A percentile compares a stretch with the other conserved stretches of the same genome.
These are phyloP conservation scores for Scheffersomyces titani DNA, from an alignment of 1,139 yeast species.

Conservation along the genomic window DNA sequence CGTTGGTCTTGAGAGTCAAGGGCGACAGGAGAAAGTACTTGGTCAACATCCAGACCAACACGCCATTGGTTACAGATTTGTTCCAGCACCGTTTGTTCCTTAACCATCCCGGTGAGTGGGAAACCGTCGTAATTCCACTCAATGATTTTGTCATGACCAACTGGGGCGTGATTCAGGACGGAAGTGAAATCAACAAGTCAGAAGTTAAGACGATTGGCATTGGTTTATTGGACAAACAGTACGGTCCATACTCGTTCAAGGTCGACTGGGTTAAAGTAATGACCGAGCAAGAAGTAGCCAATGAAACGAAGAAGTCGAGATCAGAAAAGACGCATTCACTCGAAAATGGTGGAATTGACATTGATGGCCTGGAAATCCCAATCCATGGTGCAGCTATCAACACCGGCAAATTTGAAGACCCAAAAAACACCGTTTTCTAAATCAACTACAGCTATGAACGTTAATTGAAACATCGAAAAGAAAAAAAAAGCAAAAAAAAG, in stretches of 20 bases:
- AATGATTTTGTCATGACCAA: slow-evolving; percentile 81
- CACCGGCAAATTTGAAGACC: slow-evolving; percentile 28
- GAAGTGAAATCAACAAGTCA: slow-evolving; percentile 58
- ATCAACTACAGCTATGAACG: background rate
- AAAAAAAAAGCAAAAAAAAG: background rate
- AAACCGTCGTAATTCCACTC: slow-evolving; percentile 75
- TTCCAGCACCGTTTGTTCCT: slow-evolving; percentile 81
- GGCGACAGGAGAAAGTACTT: slow-evolving; percentile 77
- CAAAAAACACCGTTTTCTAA: slow-evolving; percentile 34
- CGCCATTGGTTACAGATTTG: slow-evolving; percentile 75
- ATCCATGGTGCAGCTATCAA: slow-evolving; percentile 21
- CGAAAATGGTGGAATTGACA: slow-evolving; percentile 5
- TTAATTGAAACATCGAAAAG: background rate
- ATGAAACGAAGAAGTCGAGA: slow-evolving; percentile 36
- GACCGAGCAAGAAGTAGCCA: slow-evolving; percentile 54
- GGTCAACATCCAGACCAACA: slow-evolving; percentile 79
- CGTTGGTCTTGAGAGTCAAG: slow-evolving; percentile 67
- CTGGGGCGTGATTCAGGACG: slow-evolving; percentile 79
- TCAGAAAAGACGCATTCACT: slow-evolving; percentile 18
- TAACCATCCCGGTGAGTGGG: slow-evolving; percentile 79
- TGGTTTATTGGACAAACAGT: slow-evolving; percentile 76
- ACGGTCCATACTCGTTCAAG: slow-evolving; percentile 72
- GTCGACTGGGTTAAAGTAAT: slow-evolving; percentile 75
- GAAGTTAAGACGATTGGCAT: slow-evolving; percentile 75
- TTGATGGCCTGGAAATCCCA: slow-evolving; percentile 1